Evolutionary conservation across 257 asterid genomes (phyloP).

Genomic region (Solanum megistacrolobum): DNA sequence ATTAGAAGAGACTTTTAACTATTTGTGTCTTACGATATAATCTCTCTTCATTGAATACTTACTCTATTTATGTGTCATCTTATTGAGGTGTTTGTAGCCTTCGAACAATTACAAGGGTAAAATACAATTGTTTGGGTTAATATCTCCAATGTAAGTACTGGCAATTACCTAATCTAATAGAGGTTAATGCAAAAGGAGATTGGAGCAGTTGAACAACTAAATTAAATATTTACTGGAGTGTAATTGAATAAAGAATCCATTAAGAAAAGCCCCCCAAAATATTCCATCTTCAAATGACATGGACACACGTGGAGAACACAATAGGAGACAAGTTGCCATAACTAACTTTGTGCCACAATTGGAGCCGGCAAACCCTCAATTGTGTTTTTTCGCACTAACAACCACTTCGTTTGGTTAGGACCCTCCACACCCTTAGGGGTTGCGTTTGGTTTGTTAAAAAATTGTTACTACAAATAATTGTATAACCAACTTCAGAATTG

Average conservation of each 20-base stretch:
- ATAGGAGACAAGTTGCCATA: not conserved
- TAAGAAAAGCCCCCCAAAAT: not conserved
- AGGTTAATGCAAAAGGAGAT: not conserved
- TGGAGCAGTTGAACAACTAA: not conserved
- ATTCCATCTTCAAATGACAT: not conserved
- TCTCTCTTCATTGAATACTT: not conserved
- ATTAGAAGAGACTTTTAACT: not conserved
- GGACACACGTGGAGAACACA: not conserved
- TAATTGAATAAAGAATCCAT: not conserved
- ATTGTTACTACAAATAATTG: not conserved
- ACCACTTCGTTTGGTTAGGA: not conserved
- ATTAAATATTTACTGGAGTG: not conserved
- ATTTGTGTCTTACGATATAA: not conserved
- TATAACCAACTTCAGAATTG: not conserved
- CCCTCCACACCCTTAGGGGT: not conserved
- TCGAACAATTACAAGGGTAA: not conserved
- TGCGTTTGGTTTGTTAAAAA: not conserved
- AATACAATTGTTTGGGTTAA: not conserved
- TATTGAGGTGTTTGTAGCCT: not conserved
- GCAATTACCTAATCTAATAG: not conserved
- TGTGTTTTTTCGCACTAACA: conserved; percentile 14
- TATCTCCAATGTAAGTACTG: not conserved
- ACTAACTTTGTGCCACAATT: conserved; percentile 21
- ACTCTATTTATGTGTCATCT: not conserved
- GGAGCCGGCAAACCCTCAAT: conserved; percentile 22